phyloP scores from a whole-genome alignment of 805 yeast genomes.

The Wickerhamiella kurtzmanii region DNA sequence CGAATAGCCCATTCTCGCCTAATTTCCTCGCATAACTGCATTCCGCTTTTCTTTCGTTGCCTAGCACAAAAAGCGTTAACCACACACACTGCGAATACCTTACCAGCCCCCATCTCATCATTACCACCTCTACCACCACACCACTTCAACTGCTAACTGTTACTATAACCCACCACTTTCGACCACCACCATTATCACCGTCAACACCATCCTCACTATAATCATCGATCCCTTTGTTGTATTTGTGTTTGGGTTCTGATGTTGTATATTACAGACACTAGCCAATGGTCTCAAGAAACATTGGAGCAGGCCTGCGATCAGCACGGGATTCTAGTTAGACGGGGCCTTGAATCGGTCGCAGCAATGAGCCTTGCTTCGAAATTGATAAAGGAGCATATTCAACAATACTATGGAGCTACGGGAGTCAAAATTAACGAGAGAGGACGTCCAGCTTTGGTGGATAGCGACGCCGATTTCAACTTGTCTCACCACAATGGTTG shows the following conservation, averaged over 20 bases:
- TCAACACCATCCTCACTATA: too few species aligned
- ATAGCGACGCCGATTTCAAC: constrained; percentile 9
- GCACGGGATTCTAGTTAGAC: constrained; percentile 4
- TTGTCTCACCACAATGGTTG: constrained; percentile 13
- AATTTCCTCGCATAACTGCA: neutral
- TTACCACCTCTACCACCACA: too few species aligned
- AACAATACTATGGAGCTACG: constrained; percentile 4
- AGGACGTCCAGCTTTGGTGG: constrained; percentile 15
- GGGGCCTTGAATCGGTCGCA: constrained; percentile 3
- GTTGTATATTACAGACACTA: constrained; percentile 12
- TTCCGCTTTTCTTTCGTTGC: too few species aligned
- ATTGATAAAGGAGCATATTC: constrained; percentile 9
- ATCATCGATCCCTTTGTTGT: too few species aligned
- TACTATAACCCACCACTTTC: too few species aligned
- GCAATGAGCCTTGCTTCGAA: constrained; percentile 8
- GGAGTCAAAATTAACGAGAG: neutral
- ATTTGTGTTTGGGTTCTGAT: too few species aligned
- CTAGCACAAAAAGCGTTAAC: too few species aligned
- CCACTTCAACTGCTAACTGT: too few species aligned
- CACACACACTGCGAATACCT: too few species aligned
- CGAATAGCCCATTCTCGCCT: neutral
- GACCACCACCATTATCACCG: neutral
- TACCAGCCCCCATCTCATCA: too few species aligned
- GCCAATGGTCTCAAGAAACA: constrained; percentile 8
- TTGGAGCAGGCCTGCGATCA: constrained; percentile 7